Percentiles rank a stretch among this genome's conserved stretches.
Evolutionary conservation across 2,329 filamentous ascomycete genomes (phyloP).

Genomic region (Didymella keratinophila): DNA sequence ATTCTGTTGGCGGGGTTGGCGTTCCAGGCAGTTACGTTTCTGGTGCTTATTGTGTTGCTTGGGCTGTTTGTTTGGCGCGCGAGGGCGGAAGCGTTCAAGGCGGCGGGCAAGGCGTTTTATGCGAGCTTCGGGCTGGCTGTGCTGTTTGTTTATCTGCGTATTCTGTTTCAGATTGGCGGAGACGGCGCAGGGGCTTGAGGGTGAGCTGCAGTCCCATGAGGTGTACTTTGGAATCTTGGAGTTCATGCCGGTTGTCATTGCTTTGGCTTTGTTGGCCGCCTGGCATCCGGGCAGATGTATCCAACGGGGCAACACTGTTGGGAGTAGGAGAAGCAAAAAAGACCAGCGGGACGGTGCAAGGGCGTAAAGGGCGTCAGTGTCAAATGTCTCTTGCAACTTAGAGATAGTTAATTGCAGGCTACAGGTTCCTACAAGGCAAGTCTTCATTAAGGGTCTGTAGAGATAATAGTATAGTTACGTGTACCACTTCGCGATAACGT

Average conservation of each 20-base stretch:
- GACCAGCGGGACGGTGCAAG: background rate
- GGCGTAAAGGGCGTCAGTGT: background rate
- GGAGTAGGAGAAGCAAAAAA: background rate
- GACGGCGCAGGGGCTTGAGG: conserved; percentile 59
- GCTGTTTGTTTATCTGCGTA: conserved; percentile 61
- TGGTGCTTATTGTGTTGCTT: conserved; percentile 58
- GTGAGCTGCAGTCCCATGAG: conserved; percentile 59
- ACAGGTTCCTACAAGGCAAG: too few species aligned
- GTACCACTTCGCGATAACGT: too few species aligned
- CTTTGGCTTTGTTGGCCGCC: conserved; percentile 56
- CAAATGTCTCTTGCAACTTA: too few species aligned
- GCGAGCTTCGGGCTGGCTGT: conserved; percentile 56
- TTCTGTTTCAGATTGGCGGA: conserved; percentile 64
- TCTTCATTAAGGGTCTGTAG: too few species aligned
- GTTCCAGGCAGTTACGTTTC: conserved; percentile 63
- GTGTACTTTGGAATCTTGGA: conserved; percentile 63
- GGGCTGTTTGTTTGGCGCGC: conserved; percentile 52
- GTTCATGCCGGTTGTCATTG: conserved; percentile 62
- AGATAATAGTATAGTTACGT: too few species aligned
- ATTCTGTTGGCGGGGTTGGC: conserved; percentile 64
- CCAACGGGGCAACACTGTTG: background rate
- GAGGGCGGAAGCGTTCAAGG: conserved; percentile 36
- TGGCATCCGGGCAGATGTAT: conserved; percentile 57
- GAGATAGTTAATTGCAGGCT: too few species aligned
- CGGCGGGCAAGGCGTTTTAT: conserved; percentile 52